Percentiles rank a stretch among this genome's conserved stretches.
Conservation (phyloP, 1,284 basidiomycete genomes). For the Baeospora myosura region DNA sequence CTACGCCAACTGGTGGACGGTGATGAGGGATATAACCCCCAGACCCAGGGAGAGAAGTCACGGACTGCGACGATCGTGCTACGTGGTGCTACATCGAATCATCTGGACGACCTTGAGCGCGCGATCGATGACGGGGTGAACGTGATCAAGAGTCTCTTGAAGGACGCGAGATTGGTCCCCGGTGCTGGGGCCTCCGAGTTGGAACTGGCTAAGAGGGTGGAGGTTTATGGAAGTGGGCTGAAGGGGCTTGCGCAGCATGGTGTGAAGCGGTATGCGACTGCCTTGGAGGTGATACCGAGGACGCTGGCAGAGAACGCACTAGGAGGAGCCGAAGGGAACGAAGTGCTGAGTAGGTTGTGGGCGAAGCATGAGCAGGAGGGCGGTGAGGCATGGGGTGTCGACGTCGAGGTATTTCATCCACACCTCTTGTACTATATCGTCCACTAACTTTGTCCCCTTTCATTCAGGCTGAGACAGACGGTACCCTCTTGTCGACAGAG, state of each 20-base stretch:
- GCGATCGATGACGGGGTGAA: conserved; percentile 97
- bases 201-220: conserved; percentile 80
- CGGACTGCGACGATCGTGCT: conserved; percentile 91
- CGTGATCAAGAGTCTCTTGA: conserved; percentile 90
- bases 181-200: conserved; percentile 94
- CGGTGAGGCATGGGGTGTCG: conserved; percentile 74
- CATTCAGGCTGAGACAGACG: conserved; percentile 71
- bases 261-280: conserved; percentile 84
- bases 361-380: conserved; percentile 78
- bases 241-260: conserved; percentile 92
- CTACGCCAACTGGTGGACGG: conserved; percentile 75
- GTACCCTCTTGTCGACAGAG: conserved; percentile 45
- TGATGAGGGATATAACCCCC: conserved; percentile 51
- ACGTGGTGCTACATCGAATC: conserved; percentile 93
- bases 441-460: conserved; percentile 3
- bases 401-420: conserved; percentile 68
- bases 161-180: conserved; percentile 86
- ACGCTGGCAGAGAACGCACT: conserved; percentile 94
- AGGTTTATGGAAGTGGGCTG: conserved; percentile 82
- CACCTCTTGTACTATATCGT: conserved; percentile 5
- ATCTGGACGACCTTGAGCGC: conserved; percentile 91
- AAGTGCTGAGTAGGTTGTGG: conserved; percentile 83
- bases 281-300: conserved; percentile 89
- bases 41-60: conserved; percentile 57
- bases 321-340: conserved; percentile 87